phyloP scores from a whole-genome alignment of 2,329 filamentous ascomycete genomes.

The Diaporthe sp. region DNA sequence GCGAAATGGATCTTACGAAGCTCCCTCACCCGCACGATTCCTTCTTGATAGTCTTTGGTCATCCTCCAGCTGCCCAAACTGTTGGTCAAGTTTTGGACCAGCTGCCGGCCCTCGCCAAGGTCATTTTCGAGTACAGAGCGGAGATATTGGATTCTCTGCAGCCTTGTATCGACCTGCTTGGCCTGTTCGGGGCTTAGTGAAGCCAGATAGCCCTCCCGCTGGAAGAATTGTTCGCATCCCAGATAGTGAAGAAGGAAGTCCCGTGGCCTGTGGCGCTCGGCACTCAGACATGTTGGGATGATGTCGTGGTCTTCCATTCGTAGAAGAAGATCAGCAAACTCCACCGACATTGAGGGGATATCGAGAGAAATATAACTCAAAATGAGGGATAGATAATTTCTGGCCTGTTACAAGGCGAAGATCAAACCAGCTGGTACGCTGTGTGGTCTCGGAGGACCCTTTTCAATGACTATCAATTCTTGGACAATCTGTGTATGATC shows the following conservation, averaged over 20 bases:
- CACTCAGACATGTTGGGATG: conserved; percentile 36
- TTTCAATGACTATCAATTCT: neutral
- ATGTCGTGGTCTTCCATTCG: conserved; percentile 40
- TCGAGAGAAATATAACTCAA: neutral
- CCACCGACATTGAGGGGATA: conserved; percentile 6
- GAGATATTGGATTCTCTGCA: conserved; percentile 30
- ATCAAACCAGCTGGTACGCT: neutral
- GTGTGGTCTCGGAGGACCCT: neutral
- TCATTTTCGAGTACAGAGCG: conserved; percentile 30
- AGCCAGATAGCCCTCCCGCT: conserved; percentile 33
- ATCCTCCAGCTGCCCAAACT: conserved; percentile 32
- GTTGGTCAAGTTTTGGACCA: conserved; percentile 28
- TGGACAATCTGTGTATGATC: neutral
- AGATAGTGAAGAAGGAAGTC: conserved; percentile 39
- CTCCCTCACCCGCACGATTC: conserved; percentile 28
- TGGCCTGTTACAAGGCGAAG: neutral
- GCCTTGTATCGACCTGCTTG: conserved; percentile 29
- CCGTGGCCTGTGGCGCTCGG: conserved; percentile 37
- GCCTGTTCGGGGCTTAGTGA: conserved; percentile 29
- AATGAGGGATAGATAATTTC: neutral
- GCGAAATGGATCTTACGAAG: conserved; percentile 36
- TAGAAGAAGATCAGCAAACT: conserved; percentile 25
- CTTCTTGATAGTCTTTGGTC: conserved; percentile 35
- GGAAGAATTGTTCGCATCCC: conserved; percentile 39
- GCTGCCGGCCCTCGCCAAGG: conserved; percentile 23